Evolutionary conservation across 352 stramenopile genomes (phyloP).

Genomic region (Globisporangium camurandrum): DNA sequence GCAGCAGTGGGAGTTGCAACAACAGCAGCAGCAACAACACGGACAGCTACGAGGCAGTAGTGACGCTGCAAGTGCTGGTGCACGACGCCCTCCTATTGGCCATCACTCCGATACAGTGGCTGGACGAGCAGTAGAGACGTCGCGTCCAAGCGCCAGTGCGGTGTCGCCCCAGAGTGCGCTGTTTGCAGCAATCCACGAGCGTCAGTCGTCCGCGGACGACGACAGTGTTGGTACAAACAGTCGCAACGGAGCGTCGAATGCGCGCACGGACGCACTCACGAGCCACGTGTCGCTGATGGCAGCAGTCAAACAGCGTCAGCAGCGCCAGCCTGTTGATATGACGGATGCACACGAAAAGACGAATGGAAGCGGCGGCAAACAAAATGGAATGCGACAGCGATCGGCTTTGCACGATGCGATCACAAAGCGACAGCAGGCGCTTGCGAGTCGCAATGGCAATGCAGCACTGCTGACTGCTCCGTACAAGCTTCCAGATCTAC

Average conservation of each 20-base stretch:
- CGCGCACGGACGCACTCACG: neutral
- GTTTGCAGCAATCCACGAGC: constrained; percentile 24
- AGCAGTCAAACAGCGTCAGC: neutral
- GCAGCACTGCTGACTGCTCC: neutral
- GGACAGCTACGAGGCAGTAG: neutral
- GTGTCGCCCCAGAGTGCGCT: constrained; percentile 16
- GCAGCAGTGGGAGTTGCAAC: constrained; percentile 19
- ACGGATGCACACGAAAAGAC: too few relatives aligned
- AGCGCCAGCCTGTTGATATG: too few relatives aligned
- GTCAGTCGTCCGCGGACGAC: constrained; percentile 1
- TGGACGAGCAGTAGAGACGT: neutral
- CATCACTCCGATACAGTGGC: neutral
- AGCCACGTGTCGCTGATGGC: constrained; percentile 9
- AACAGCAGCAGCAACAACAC: neutral
- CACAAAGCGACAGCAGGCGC: constrained; percentile 1
- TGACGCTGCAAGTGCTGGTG: neutral
- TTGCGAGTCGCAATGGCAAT: neutral
- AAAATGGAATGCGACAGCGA: too few relatives aligned
- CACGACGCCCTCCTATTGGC: constrained; percentile 7
- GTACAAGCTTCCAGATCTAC: neutral
- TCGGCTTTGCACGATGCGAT: too few relatives aligned
- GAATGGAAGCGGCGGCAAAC: too few relatives aligned
- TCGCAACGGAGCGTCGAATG: neutral
- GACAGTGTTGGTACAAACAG: neutral
- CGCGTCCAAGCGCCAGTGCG: neutral